Evolutionary conservation across 257 asterid genomes (phyloP).

Genomic region (Solanum bukasovii): DNA sequence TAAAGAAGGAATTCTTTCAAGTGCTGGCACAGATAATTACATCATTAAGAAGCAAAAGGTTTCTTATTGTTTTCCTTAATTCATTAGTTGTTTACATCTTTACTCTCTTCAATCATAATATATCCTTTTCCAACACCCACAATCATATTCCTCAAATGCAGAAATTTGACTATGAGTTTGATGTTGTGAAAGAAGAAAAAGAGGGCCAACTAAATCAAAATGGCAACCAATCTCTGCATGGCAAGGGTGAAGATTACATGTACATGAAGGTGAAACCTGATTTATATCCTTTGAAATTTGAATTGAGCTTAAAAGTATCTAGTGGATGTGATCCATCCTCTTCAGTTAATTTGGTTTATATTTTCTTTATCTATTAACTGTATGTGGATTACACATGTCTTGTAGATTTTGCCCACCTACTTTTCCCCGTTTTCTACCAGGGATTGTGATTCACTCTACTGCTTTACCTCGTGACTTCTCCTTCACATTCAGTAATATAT

Average conservation of each 20-base stretch:
- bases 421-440: background rate
- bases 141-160: constrained; percentile 8
- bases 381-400: background rate
- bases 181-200: constrained; percentile 71
- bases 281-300: background rate
- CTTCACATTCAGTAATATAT: background rate
- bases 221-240: constrained; percentile 22
- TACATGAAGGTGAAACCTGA: constrained; percentile 63
- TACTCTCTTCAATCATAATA: background rate
- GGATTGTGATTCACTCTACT: background rate
- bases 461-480: background rate
- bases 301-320: background rate
- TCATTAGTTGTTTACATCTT: background rate
- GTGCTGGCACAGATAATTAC: constrained; percentile 45
- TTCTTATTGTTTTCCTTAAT: background rate
- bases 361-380: background rate
- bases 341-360: background rate
- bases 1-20: constrained; percentile 50
- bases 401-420: background rate
- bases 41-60: constrained; percentile 59
- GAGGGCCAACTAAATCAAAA: constrained; percentile 16
- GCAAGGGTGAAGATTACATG: constrained; percentile 35
- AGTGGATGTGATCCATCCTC: background rate
- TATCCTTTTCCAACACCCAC: background rate
- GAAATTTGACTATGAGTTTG: constrained; percentile 62